These are phyloP conservation scores for Rhytidhysteron rufulum DNA, from an alignment of 2,329 filamentous ascomycete species.

Conservation along the genomic window DNA sequence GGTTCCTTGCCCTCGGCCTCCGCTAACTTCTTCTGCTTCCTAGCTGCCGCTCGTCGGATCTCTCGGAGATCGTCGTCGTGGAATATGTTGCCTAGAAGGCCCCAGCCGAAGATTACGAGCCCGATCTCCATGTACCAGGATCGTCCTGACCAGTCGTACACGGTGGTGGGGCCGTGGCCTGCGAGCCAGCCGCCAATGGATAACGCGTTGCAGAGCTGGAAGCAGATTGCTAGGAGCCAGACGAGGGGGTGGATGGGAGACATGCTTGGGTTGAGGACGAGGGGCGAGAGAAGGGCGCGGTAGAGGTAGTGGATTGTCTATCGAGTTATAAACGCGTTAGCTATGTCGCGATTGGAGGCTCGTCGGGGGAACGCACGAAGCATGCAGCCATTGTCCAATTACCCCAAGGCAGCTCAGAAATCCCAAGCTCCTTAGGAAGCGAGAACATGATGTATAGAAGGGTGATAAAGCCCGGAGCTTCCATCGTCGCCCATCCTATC, in stretches of 20 bases:
- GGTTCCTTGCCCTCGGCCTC: slow-evolving; percentile 43
- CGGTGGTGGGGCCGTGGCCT: slow-evolving; percentile 69
- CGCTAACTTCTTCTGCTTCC: slow-evolving; percentile 52
- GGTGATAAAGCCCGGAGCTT: slow-evolving; percentile 71
- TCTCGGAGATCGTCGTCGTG: slow-evolving; percentile 88
- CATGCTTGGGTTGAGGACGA: slow-evolving; percentile 83
- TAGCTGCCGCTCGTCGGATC: slow-evolving; percentile 68
- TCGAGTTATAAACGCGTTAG: too few relatives aligned
- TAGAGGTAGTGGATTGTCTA: slow-evolving; percentile 84
- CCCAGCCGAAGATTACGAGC: slow-evolving; percentile 70
- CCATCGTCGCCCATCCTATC: slow-evolving; percentile 85
- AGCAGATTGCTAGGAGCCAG: slow-evolving; percentile 60
- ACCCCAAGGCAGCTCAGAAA: slow-evolving; percentile 64
- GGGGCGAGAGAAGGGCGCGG: slow-evolving; percentile 77
- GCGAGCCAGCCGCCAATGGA: slow-evolving; percentile 77
- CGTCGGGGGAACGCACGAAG: slow-evolving; percentile 46
- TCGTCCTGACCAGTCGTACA: slow-evolving; percentile 48
- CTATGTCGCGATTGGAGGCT: too few relatives aligned
- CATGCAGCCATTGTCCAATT: slow-evolving; percentile 72
- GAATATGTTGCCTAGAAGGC: slow-evolving; percentile 76
- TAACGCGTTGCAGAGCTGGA: slow-evolving; percentile 78
- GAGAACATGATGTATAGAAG: slow-evolving; percentile 75
- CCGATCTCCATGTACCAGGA: slow-evolving; percentile 55
- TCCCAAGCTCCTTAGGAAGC: slow-evolving; percentile 57
- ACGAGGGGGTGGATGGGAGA: slow-evolving; percentile 76